Evolutionary conservation across 1,284 basidiomycete species (phyloP).

Genomic region (Leccinum subrobustum): DNA sequence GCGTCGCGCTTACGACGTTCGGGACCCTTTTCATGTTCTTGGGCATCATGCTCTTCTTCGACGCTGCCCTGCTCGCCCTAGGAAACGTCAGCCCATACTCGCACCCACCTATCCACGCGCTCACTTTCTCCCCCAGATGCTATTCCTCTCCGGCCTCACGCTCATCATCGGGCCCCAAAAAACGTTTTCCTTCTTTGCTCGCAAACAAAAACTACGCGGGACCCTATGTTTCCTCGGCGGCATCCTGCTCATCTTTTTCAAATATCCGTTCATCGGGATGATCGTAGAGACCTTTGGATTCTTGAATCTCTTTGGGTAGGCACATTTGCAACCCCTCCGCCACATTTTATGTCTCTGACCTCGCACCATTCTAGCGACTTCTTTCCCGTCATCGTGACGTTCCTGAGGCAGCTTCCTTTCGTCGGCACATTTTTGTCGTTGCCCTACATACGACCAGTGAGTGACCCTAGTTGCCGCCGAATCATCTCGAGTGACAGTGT

Average conservation of each 20-base stretch:
- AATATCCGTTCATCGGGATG: slow-evolving; percentile 93
- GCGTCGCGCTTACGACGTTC: slow-evolving; percentile 96
- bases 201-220: slow-evolving; percentile 95
- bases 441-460: slow-evolving; percentile 78
- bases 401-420: slow-evolving; percentile 92
- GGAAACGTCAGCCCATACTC: slow-evolving; percentile 69
- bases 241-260: slow-evolving; percentile 84
- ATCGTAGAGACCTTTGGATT: slow-evolving; percentile 95
- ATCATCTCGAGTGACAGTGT: slow-evolving; percentile 7
- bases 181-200: slow-evolving; percentile 98
- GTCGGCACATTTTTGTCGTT: slow-evolving; percentile 86
- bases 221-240: slow-evolving; percentile 90
- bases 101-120: not conserved
- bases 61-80: slow-evolving; percentile 93
- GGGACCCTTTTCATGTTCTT: slow-evolving; percentile 95
- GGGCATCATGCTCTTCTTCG: slow-evolving; percentile 95
- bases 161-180: slow-evolving; percentile 95
- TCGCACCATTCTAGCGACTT: slow-evolving; percentile 73
- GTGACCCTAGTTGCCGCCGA: slow-evolving; percentile 21
- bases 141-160: slow-evolving; percentile 90
- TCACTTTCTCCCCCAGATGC: slow-evolving; percentile 54
- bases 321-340: slow-evolving; percentile 10
- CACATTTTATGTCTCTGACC: slow-evolving; percentile 7
- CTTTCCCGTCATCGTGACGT: slow-evolving; percentile 97
- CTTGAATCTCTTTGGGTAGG: slow-evolving; percentile 96